Evolutionary conservation across 1,284 basidiomycete species (phyloP).

Genomic region (Coniferiporia weirii): DNA sequence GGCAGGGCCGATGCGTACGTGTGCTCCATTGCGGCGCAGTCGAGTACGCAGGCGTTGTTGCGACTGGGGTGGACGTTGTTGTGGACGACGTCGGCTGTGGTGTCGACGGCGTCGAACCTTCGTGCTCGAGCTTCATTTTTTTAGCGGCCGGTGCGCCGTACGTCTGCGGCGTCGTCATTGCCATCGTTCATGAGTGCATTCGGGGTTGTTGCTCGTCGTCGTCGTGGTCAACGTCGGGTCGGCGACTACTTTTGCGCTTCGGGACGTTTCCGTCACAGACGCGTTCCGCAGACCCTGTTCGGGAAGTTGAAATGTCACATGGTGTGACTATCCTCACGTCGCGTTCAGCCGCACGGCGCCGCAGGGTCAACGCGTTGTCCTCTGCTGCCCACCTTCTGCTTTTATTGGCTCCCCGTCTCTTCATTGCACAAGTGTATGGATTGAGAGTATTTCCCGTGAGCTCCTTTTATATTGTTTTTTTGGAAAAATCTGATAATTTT

Average conservation of each 20-base stretch:
- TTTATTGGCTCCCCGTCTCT: background rate
- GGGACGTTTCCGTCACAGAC: background rate
- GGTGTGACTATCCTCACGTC: too few relatives aligned
- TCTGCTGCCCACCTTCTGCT: background rate
- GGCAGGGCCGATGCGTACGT: constrained; percentile 29
- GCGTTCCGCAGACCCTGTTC: background rate
- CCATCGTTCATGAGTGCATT: constrained; percentile 7
- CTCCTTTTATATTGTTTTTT: background rate
- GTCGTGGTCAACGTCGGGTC: background rate
- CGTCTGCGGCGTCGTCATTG: constrained; percentile 14
- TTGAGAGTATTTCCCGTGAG: background rate
- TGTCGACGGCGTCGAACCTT: constrained; percentile 6
- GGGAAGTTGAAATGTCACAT: background rate
- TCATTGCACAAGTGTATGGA: background rate
- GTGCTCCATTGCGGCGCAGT: constrained; percentile 38
- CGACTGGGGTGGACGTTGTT: constrained; percentile 18
- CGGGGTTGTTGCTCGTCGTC: background rate
- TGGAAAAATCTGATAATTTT: background rate
- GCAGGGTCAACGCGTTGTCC: background rate
- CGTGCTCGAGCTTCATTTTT: constrained; percentile 19
- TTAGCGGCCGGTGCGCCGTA: constrained; percentile 14
- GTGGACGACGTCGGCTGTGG: constrained; percentile 25
- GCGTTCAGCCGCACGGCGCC: too few relatives aligned
- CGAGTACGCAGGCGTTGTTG: constrained; percentile 24
- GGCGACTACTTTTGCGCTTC: background rate